Percentiles rank a stretch among this genome's conserved stretches.
phyloP scores from a whole-genome alignment of 768 basidiomycete species.

The Thelephora aurantiotincta region DNA sequence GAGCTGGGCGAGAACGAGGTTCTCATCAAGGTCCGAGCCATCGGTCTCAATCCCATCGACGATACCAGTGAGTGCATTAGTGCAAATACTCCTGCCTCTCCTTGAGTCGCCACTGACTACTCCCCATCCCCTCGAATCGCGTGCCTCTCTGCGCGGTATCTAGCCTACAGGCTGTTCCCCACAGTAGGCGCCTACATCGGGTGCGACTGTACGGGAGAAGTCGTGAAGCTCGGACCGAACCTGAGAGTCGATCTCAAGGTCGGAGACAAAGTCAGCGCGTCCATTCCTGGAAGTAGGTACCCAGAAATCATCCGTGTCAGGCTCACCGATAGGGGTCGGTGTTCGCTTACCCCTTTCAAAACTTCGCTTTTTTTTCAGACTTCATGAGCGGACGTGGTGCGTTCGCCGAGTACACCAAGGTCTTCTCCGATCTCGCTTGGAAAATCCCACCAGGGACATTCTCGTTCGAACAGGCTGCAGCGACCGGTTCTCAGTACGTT shows the following conservation, averaged over 20 bases:
- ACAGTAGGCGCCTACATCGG: constrained; percentile 12
- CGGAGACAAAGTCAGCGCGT: not conserved
- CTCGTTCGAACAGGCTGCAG: constrained; percentile 10
- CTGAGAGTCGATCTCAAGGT: constrained; percentile 3
- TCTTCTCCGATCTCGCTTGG: constrained; percentile 12
- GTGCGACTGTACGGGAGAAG: constrained; percentile 14
- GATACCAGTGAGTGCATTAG: constrained; percentile 10
- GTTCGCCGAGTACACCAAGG: constrained; percentile 16
- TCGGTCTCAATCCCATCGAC: constrained; percentile 15
- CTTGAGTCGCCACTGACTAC: not conserved
- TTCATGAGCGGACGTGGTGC: constrained; percentile 12
- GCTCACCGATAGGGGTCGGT: too few species aligned
- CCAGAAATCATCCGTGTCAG: constrained; percentile 16
- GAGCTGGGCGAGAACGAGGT: constrained; percentile 10
- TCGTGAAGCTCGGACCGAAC: constrained; percentile 11
- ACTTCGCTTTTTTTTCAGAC: not conserved
- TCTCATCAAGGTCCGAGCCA: constrained; percentile 13
- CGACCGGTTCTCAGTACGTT: constrained; percentile 7
- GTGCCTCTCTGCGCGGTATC: not conserved
- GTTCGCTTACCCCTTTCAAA: not conserved
- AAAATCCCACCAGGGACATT: constrained; percentile 9
- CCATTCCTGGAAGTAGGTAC: constrained; percentile 13
- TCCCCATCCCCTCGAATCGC: not conserved
- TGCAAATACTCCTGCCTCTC: not conserved
- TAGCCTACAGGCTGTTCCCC: not conserved